A percentile compares a stretch with the other conserved stretches of the same genome.
phyloP scores from a whole-genome alignment of 2,329 filamentous ascomycete genomes.

The Trichoderma endophyticum region DNA sequence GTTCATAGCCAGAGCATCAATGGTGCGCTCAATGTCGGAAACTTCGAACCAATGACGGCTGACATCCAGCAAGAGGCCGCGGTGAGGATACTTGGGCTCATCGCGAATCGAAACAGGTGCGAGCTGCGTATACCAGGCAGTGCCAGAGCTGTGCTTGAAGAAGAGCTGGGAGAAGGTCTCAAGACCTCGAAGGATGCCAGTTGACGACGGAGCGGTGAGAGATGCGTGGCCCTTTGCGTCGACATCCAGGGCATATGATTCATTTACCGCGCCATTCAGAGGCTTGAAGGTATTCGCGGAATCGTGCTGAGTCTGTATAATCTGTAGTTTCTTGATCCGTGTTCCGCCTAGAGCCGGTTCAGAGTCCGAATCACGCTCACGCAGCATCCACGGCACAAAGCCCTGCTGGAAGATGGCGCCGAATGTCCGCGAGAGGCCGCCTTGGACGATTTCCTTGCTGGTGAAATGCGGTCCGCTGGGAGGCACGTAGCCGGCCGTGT shows the following conservation, averaged over 20 bases:
- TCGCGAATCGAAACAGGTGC: constrained; percentile 73
- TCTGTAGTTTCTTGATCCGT: constrained; percentile 56
- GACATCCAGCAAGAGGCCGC: constrained; percentile 77
- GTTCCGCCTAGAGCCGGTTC: constrained; percentile 54
- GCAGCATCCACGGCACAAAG: constrained; percentile 77
- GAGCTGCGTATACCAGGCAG: constrained; percentile 62
- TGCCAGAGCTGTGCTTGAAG: constrained; percentile 62
- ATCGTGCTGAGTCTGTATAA: constrained; percentile 54
- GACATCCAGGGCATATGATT: constrained; percentile 69
- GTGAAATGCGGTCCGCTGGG: constrained; percentile 38
- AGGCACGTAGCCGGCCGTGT: constrained; percentile 45
- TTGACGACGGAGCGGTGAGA: constrained; percentile 63
- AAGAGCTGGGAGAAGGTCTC: constrained; percentile 79
- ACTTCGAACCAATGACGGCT: constrained; percentile 69
- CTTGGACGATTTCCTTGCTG: constrained; percentile 54
- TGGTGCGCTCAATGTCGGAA: constrained; percentile 66
- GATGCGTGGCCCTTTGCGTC: constrained; percentile 54
- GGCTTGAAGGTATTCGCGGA: constrained; percentile 60
- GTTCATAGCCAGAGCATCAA: constrained; percentile 73
- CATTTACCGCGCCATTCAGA: constrained; percentile 62
- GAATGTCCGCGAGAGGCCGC: constrained; percentile 57
- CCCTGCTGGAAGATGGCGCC: constrained; percentile 63
- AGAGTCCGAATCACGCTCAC: constrained; percentile 59
- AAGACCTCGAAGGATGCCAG: constrained; percentile 69
- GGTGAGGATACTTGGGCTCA: constrained; percentile 69